Evolutionary conservation across 2,329 filamentous ascomycete genomes (phyloP).

Genomic region (Venturia nashicola): DNA sequence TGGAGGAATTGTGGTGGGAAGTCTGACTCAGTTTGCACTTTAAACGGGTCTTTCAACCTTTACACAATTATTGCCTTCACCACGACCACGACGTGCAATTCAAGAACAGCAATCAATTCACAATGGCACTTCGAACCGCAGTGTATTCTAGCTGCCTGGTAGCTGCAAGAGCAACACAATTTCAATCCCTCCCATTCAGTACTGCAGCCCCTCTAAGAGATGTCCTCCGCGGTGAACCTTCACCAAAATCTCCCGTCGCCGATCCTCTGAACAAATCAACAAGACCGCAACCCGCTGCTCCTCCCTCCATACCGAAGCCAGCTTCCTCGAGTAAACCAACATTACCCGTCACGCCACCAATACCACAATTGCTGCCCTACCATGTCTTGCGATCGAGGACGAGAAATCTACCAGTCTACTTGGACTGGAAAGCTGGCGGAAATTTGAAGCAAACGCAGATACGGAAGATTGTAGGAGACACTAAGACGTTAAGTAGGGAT

Average conservation of each 20-base stretch:
- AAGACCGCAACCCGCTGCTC: background rate
- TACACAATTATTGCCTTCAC: background rate
- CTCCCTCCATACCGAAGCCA: constrained; percentile 10
- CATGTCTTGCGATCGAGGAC: constrained; percentile 59
- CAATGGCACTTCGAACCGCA: background rate
- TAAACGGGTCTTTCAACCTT: background rate
- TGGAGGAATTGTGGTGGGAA: background rate
- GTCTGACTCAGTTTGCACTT: background rate
- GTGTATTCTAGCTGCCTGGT: background rate
- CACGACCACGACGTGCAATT: background rate
- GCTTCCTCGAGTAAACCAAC: constrained; percentile 14
- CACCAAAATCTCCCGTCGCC: background rate
- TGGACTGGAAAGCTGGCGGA: constrained; percentile 59
- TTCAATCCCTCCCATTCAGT: constrained; percentile 14
- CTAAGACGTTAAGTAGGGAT: constrained; percentile 49
- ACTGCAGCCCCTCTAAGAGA: background rate
- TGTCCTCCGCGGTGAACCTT: background rate
- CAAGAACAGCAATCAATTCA: background rate
- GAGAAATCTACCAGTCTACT: constrained; percentile 66
- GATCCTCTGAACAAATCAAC: background rate
- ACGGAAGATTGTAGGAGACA: constrained; percentile 68
- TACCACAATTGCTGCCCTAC: constrained; percentile 40
- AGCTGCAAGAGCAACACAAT: background rate
- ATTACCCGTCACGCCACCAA: constrained; percentile 17
- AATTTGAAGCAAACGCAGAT: constrained; percentile 63